Evolutionary conservation across 2,329 filamentous ascomycete species (phyloP).

Genomic region (Aspergillus floridensis): DNA sequence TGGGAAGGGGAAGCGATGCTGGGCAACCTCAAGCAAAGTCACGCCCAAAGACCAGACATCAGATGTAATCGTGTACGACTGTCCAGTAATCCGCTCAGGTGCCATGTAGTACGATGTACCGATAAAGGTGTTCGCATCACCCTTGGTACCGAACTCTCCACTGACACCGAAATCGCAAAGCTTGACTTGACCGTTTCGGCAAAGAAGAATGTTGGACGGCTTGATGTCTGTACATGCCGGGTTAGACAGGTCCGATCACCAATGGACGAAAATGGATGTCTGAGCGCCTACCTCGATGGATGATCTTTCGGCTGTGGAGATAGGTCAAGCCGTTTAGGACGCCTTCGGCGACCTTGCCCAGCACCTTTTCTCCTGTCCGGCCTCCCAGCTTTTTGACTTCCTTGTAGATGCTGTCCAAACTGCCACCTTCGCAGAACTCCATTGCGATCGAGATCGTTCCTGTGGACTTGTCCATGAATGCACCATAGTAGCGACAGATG

Average conservation of each 20-base stretch:
- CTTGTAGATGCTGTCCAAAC: conserved; percentile 92
- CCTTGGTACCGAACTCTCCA: conserved; percentile 96
- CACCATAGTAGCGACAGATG: conserved; percentile 96
- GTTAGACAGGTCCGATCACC: background rate
- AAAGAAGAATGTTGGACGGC: conserved; percentile 92
- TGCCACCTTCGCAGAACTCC: conserved; percentile 98
- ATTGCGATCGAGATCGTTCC: conserved; percentile 98
- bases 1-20: conserved; percentile 97
- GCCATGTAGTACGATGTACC: conserved; percentile 99
- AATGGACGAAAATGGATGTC: background rate
- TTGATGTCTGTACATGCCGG: conserved; percentile 70
- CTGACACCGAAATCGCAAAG: conserved; percentile 98
- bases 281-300: conserved; percentile 65
- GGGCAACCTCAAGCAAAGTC: conserved; percentile 96
- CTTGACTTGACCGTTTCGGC: conserved; percentile 89
- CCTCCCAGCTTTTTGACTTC: conserved; percentile 95
- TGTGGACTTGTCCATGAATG: conserved; percentile 92
- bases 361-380: conserved; percentile 91
- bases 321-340: conserved; percentile 93
- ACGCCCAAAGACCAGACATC: conserved; percentile 98
- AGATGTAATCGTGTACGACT: conserved; percentile 97
- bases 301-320: conserved; percentile 92
- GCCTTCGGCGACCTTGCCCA: conserved; percentile 94
- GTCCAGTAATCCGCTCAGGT: conserved; percentile 93
- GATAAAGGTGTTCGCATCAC: conserved; percentile 98